phyloP scores from a whole-genome alignment of 1,284 basidiomycete species.

The Tremellales sp. region DNA sequence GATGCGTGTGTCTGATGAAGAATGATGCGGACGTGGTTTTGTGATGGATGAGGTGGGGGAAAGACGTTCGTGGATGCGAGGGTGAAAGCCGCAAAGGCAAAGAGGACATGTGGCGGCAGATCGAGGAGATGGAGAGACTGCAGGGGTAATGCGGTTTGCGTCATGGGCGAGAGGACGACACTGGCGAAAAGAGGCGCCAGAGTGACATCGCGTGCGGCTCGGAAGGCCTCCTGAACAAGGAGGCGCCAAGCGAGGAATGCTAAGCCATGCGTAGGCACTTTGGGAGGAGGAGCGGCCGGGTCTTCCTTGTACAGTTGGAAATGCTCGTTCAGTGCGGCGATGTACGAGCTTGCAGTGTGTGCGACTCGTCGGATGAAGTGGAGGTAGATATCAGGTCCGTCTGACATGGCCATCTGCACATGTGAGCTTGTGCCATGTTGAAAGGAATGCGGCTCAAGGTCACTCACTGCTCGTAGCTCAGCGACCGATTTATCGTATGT shows the following conservation, averaged over 20 bases:
- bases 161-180: slow-evolving; percentile 43
- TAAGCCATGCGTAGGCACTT: slow-evolving; percentile 32
- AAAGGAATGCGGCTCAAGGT: not conserved
- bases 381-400: slow-evolving; percentile 90
- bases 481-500: slow-evolving; percentile 86
- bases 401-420: slow-evolving; percentile 79
- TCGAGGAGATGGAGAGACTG: slow-evolving; percentile 43
- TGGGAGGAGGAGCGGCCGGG: slow-evolving; percentile 39
- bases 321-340: slow-evolving; percentile 42
- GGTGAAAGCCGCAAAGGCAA: slow-evolving; percentile 41
- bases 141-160: slow-evolving; percentile 40
- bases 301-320: slow-evolving; percentile 41
- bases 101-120: slow-evolving; percentile 39
- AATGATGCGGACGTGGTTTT: slow-evolving; percentile 32
- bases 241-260: slow-evolving; percentile 45
- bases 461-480: slow-evolving; percentile 82
- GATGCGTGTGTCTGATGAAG: slow-evolving; percentile 34
- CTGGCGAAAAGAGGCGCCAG: slow-evolving; percentile 46
- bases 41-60: slow-evolving; percentile 32
- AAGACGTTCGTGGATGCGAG: slow-evolving; percentile 44
- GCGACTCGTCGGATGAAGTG: slow-evolving; percentile 93
- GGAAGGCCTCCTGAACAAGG: slow-evolving; percentile 41
- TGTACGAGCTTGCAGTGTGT: slow-evolving; percentile 55
- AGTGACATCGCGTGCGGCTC: slow-evolving; percentile 44
- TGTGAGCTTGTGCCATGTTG: not conserved